A percentile compares a stretch with the other conserved stretches of the same genome.
Evolutionary conservation across 177 flowering plant species (phyloP).

Genomic region (Vitis hybrid): DNA sequence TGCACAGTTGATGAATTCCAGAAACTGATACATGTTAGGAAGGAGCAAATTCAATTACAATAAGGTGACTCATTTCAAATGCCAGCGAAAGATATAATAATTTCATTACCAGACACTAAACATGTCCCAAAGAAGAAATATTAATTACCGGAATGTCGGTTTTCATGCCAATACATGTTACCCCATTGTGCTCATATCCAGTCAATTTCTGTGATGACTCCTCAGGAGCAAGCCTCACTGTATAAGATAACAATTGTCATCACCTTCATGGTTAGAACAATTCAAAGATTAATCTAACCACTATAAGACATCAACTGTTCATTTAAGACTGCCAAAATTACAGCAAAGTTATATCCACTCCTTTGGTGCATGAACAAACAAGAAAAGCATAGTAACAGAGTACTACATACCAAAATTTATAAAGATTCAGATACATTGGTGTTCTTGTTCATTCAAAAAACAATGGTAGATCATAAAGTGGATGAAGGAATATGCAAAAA

Average conservation of each 20-base stretch:
- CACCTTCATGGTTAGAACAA: neutral
- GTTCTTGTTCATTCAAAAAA: too few relatives aligned
- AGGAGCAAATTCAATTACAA: too few relatives aligned
- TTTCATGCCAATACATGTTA: slow-evolving; percentile 94
- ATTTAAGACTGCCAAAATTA: neutral
- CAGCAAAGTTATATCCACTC: neutral
- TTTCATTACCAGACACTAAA: neutral
- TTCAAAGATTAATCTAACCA: neutral
- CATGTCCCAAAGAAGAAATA: neutral
- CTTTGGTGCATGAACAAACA: neutral
- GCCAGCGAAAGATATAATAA: neutral
- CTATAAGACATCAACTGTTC: neutral
- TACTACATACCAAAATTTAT: too few relatives aligned
- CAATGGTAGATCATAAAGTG: too few relatives aligned
- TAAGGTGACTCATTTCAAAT: neutral
- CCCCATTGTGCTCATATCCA: slow-evolving; percentile 95
- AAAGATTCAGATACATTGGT: too few relatives aligned
- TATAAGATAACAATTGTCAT: slow-evolving; percentile 7
- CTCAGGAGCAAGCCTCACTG: slow-evolving; percentile 99
- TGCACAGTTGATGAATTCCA: too few relatives aligned
- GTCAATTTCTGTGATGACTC: slow-evolving; percentile 70
- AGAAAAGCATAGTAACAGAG: neutral
- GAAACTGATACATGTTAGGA: too few relatives aligned
- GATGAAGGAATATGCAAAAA: too few relatives aligned
- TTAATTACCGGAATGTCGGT: slow-evolving; percentile 84